Evolutionary conservation across 768 basidiomycete species (phyloP).

Genomic region (Mycena sanguinolenta): DNA sequence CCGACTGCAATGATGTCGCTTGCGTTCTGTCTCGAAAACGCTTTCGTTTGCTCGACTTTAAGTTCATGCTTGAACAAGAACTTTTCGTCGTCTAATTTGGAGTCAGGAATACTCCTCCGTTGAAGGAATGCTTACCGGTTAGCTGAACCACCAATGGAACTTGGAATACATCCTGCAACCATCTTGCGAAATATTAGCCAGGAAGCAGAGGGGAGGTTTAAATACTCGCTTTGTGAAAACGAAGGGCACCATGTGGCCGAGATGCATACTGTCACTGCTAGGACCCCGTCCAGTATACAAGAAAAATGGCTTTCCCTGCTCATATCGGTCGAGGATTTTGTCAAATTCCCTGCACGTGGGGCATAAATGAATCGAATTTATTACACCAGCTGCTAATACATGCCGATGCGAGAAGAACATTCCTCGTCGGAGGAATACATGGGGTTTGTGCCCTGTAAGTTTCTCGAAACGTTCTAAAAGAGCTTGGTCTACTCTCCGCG

Average conservation of each 20-base stretch:
- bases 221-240: slow-evolving; percentile 90
- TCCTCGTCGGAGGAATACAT: slow-evolving; percentile 88
- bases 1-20: slow-evolving; percentile 97
- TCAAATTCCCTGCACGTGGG: slow-evolving; percentile 84
- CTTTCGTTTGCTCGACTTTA: slow-evolving; percentile 88
- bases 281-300: slow-evolving; percentile 98
- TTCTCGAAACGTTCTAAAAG: slow-evolving; percentile 91
- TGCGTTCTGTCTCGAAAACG: slow-evolving; percentile 89
- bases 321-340: slow-evolving; percentile 93
- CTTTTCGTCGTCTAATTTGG: slow-evolving; percentile 91
- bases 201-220: not conserved
- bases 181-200: slow-evolving; percentile 62
- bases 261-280: slow-evolving; percentile 95
- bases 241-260: slow-evolving; percentile 98
- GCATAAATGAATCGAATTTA: slow-evolving; percentile 24
- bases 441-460: slow-evolving; percentile 89
- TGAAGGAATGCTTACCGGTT: slow-evolving; percentile 70
- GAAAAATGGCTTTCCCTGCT: slow-evolving; percentile 97
- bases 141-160: slow-evolving; percentile 96
- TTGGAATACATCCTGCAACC: slow-evolving; percentile 96
- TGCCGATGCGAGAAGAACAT: slow-evolving; percentile 99
- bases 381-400: slow-evolving; percentile 42
- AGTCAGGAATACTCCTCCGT: not conserved
- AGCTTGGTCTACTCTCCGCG: slow-evolving; percentile 80
- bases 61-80: slow-evolving; percentile 97